Evolutionary conservation across 2,329 filamentous ascomycete species (phyloP), one percentile per base, ranked within the genome.

Genomic region (Fusarium nurragi): DNA sequence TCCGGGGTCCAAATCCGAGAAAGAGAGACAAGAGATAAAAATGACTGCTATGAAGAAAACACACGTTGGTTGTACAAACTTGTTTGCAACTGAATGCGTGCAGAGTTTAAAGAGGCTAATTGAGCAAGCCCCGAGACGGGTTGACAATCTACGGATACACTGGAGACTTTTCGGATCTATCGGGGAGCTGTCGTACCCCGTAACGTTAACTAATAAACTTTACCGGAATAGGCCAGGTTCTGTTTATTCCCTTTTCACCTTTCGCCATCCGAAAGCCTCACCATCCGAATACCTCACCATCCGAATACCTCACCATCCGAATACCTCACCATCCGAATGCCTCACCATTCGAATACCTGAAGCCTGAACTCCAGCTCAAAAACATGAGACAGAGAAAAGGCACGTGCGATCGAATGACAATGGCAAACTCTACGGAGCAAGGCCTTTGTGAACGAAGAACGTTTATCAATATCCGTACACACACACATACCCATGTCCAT

Each of bases 111-210:
- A 43, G 28, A 45, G 49, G 23, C 25, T 44, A 36, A 30, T 32
- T 60, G 30, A 28, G 25, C 46, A 30, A 25, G 23, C 23, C 5
- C 23, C 5, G 23, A 25, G 23, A n/a, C n/a, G n/a, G n/a, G n/a
- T n/a, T n/a, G n/a, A n/a, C n/a, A n/a, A n/a, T n/a, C n/a, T 25
- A 25, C 23, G 9, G 23, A 30, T 30, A 30, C 13, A 14, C 19
- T 41, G 45, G 52, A 26, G 22, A 28, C n/a, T 25, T 40, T 52
- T 50, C 63, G 63, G 63, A 37, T 64, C 44, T 60, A 48, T 58
- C 63, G 63, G 63, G 63, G 23, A 64, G 36, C 28, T 59, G 34
- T 40, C 41, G 54, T 44, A 21, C 28, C 43, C 63, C 58, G 63
- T 43, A 37, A 54, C 36, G 41, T 44, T 25, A 40, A 36, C 21